A percentile compares a stretch with the other conserved stretches of the same genome.
phyloP scores from a whole-genome alignment of 1,284 basidiomycete genomes.

The Golubevia sp. region DNA sequence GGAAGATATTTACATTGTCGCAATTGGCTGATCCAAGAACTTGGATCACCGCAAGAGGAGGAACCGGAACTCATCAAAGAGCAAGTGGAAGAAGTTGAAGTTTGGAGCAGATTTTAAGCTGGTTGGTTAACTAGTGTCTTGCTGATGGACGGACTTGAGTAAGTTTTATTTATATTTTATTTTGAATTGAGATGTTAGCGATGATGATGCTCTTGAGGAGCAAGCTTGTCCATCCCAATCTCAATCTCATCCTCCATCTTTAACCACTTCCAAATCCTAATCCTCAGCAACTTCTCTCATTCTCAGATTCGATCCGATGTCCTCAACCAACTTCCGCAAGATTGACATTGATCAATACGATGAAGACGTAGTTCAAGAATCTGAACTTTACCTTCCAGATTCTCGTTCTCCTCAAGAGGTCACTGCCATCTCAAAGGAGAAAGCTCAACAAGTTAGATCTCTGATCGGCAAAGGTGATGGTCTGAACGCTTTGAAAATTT shows the following conservation, averaged over 20 bases:
- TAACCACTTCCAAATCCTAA: not conserved
- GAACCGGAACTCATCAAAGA: not conserved
- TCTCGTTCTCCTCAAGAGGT: slow-evolving; percentile 77
- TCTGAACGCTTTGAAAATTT: slow-evolving; percentile 33
- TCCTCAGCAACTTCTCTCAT: not conserved
- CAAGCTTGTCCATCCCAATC: too few species aligned
- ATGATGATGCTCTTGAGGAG: too few species aligned
- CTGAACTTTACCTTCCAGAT: slow-evolving; percentile 81
- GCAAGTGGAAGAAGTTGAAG: not conserved
- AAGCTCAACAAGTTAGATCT: slow-evolving; percentile 74
- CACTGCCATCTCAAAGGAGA: slow-evolving; percentile 75
- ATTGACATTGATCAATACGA: slow-evolving; percentile 94
- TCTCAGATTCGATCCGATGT: not conserved
- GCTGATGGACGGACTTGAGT: too few species aligned
- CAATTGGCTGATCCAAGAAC: slow-evolving; percentile 67
- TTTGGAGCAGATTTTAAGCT: too few species aligned
- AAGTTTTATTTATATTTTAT: too few species aligned
- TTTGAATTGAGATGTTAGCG: too few species aligned
- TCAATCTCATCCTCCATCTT: too few species aligned
- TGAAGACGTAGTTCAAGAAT: slow-evolving; percentile 83
- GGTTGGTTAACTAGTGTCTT: too few species aligned
- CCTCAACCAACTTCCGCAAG: slow-evolving; percentile 71
- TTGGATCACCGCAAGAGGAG: slow-evolving; percentile 33
- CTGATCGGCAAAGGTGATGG: slow-evolving; percentile 60
- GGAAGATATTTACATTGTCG: slow-evolving; percentile 83